phyloP scores from a whole-genome alignment of 148 eudicot genomes.

The Nepenthes gracilis region DNA sequence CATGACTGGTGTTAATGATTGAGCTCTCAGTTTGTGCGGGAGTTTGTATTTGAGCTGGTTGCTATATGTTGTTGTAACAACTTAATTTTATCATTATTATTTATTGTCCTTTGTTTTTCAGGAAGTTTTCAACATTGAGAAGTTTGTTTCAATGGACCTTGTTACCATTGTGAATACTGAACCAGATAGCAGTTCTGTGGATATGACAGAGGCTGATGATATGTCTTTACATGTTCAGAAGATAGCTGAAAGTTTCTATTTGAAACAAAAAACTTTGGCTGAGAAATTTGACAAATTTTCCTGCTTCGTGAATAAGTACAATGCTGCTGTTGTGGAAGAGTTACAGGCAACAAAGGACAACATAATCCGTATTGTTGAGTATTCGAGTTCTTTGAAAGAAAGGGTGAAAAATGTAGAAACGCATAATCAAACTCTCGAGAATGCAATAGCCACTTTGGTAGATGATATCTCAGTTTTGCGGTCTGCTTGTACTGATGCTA shows the following conservation, averaged over 20 bases:
- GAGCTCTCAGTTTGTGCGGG: too few species aligned
- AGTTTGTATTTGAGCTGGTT: neutral
- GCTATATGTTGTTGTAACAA: neutral
- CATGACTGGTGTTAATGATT: too few species aligned
- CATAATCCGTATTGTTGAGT: conserved; percentile 19
- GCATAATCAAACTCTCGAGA: conserved; percentile 30
- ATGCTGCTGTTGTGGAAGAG: conserved; percentile 45
- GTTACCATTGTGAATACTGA: conserved; percentile 25
- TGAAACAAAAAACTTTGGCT: conserved; percentile 27
- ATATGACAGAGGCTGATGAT: conserved; percentile 32
- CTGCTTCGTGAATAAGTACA: conserved; percentile 44
- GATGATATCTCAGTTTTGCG: conserved; percentile 31
- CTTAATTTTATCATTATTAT: neutral
- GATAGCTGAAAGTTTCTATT: conserved; percentile 36
- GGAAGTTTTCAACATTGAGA: conserved; percentile 33
- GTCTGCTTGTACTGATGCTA: conserved; percentile 55
- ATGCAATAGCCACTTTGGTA: conserved; percentile 33
- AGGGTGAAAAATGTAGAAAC: conserved; percentile 36
- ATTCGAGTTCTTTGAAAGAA: conserved; percentile 27
- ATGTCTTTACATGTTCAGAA: conserved; percentile 33
- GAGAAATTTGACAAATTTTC: conserved; percentile 39
- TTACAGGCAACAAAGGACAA: conserved; percentile 34
- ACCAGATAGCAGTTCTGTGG: conserved; percentile 19
- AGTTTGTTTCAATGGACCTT: conserved; percentile 24
- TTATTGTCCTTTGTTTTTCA: conserved; percentile 27